Percentiles rank a stretch among this genome's conserved stretches.
phyloP scores from a whole-genome alignment of 192 early-diverging fungal genomes.

The Coemansia nantahalensis region DNA sequence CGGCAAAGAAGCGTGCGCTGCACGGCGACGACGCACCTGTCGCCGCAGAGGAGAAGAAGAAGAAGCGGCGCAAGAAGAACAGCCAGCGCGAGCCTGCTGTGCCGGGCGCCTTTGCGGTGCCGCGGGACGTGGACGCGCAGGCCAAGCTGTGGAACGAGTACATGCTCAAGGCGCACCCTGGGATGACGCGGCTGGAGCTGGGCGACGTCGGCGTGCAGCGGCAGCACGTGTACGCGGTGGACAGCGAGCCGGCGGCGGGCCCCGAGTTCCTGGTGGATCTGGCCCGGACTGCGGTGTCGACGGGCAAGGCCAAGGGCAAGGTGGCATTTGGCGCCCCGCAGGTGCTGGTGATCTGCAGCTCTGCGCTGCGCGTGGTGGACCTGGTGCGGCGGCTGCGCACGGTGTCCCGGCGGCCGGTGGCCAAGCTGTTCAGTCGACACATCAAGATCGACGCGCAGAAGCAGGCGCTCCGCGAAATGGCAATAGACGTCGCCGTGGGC shows the following conservation, averaged over 20 bases:
- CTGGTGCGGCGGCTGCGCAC: constrained; percentile 34
- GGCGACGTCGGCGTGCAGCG: constrained; percentile 18
- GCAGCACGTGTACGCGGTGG: constrained; percentile 20
- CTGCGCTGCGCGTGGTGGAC: constrained; percentile 42
- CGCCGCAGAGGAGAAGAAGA: not conserved
- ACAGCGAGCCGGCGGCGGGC: not conserved
- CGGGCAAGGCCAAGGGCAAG: constrained; percentile 36
- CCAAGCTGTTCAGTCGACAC: constrained; percentile 49
- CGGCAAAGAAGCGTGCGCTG: constrained; percentile 13
- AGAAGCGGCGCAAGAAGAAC: constrained; percentile 9
- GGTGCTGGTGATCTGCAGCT: constrained; percentile 44
- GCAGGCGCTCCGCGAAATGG: constrained; percentile 11
- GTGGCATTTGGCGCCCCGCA: constrained; percentile 39
- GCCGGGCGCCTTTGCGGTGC: constrained; percentile 17
- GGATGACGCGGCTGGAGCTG: constrained; percentile 33
- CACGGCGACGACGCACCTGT: not conserved
- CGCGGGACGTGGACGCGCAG: constrained; percentile 16
- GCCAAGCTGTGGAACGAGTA: constrained; percentile 37
- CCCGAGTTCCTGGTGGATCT: constrained; percentile 21
- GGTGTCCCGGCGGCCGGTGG: constrained; percentile 17
- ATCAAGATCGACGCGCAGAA: constrained; percentile 41
- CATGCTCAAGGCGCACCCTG: constrained; percentile 44
- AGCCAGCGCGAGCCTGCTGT: not conserved
- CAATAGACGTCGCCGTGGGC: constrained; percentile 38
- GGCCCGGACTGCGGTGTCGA: constrained; percentile 20